Evolutionary conservation across 352 stramenopile genomes (phyloP).

Genomic region (Phytophthora cajani): DNA sequence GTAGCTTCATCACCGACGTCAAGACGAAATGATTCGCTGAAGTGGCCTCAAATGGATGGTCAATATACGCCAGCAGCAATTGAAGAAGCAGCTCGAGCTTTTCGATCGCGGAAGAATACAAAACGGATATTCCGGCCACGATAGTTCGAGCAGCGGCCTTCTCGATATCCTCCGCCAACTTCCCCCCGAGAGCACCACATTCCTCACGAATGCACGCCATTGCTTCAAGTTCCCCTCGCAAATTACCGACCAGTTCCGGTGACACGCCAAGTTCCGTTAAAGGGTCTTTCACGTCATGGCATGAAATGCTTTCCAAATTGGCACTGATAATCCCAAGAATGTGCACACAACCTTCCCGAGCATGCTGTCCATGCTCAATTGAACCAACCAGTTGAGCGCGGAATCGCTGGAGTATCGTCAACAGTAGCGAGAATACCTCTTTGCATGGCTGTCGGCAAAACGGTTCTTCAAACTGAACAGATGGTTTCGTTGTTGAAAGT

Average conservation of each 20-base stretch:
- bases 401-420: slow-evolving; percentile 60
- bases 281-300: slow-evolving; percentile 56
- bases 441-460: slow-evolving; percentile 76
- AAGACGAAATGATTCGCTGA: slow-evolving; percentile 68
- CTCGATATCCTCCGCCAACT: slow-evolving; percentile 41
- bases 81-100: slow-evolving; percentile 74
- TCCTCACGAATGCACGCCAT: slow-evolving; percentile 46
- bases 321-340: slow-evolving; percentile 65
- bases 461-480: slow-evolving; percentile 72
- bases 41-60: slow-evolving; percentile 28
- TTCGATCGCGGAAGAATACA: slow-evolving; percentile 71
- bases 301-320: slow-evolving; percentile 72
- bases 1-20: slow-evolving; percentile 55
- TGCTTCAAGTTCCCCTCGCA: slow-evolving; percentile 60
- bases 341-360: slow-evolving; percentile 38
- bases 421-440: slow-evolving; percentile 55
- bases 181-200: not conserved
- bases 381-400: slow-evolving; percentile 11
- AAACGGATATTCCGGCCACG: slow-evolving; percentile 60
- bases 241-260: slow-evolving; percentile 31
- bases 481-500: slow-evolving; percentile 10
- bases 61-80: slow-evolving; percentile 57
- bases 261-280: slow-evolving; percentile 48
- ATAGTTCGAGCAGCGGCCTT: slow-evolving; percentile 69
- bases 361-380: slow-evolving; percentile 4